These are phyloP conservation scores for Physaria fendleri DNA, from an alignment of 345 rosid species.

Conservation along the genomic window DNA sequence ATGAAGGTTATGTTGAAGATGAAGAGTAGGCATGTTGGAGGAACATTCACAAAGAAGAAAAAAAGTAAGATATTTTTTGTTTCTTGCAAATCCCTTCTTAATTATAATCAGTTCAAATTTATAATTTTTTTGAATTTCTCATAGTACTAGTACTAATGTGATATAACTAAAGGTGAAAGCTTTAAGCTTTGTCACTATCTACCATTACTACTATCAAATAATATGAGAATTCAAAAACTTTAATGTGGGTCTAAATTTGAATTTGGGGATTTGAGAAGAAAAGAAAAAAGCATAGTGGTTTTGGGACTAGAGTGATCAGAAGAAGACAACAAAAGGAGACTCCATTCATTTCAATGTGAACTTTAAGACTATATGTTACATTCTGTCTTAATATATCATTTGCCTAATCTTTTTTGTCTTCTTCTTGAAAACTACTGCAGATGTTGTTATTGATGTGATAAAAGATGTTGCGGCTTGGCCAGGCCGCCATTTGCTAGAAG, in stretches of 20 bases:
- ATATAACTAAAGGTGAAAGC: constrained; percentile 3
- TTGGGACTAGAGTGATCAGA: constrained; percentile 11
- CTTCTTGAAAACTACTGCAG: constrained; percentile 35
- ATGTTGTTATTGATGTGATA: constrained; percentile 66
- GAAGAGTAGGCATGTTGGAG: constrained; percentile 94
- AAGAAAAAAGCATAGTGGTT: constrained; percentile 31
- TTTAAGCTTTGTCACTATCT: constrained; percentile 6
- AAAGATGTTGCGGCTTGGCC: constrained; percentile 82
- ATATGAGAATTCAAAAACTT: constrained; percentile 12
- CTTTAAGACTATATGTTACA: constrained; percentile 5
- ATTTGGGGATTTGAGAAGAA: constrained; percentile 86
- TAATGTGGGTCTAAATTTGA: constrained; percentile 47
- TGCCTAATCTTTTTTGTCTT: not conserved
- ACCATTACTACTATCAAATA: constrained; percentile 1
- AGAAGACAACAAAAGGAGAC: constrained; percentile 11
- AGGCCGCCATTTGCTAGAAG: constrained; percentile 78
- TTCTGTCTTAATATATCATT: constrained; percentile 2
- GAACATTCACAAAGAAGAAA: constrained; percentile 96
- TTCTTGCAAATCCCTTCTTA: not conserved
- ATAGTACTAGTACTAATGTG: constrained; percentile 3
- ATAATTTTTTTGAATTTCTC: constrained; percentile 1
- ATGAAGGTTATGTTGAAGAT: constrained; percentile 89
- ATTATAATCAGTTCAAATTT: not conserved
- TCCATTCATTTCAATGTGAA: constrained; percentile 10
- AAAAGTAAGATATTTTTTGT: constrained; percentile 55